A percentile compares a stretch with the other conserved stretches of the same genome.
These are phyloP conservation scores for Annona squamosa DNA, from an alignment of 164 flowering plant species.

Conservation along the genomic window DNA sequence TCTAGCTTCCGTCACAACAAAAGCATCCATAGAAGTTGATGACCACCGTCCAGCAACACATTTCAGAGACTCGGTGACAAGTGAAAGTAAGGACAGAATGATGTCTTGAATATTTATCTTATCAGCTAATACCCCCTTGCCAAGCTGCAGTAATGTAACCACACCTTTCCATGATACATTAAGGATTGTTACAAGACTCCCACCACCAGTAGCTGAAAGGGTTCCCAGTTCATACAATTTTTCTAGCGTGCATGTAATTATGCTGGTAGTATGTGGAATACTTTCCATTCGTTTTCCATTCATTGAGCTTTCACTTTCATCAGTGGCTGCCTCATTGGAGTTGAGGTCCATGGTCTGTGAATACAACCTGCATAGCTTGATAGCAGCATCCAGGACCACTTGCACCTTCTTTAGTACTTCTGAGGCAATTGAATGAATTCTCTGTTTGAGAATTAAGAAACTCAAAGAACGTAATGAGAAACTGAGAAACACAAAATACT, in stretches of 20 bases:
- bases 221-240: constrained; percentile 61
- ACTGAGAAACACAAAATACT: not conserved
- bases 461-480: not conserved
- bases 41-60: constrained; percentile 69
- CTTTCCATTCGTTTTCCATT: constrained; percentile 17
- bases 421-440: constrained; percentile 37
- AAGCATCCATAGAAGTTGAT: constrained; percentile 28
- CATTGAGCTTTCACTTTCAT: constrained; percentile 16
- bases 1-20: constrained; percentile 61
- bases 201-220: constrained; percentile 79
- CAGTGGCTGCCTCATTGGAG: constrained; percentile 11
- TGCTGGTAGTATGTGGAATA: constrained; percentile 31
- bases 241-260: constrained; percentile 42
- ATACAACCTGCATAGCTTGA: constrained; percentile 50
- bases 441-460: constrained; percentile 34
- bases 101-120: constrained; percentile 55
- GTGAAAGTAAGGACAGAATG: constrained; percentile 48
- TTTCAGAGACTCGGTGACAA: constrained; percentile 55
- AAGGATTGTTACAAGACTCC: constrained; percentile 63
- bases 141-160: constrained; percentile 72
- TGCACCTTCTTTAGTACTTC: constrained; percentile 58
- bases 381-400: constrained; percentile 42
- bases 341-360: constrained; percentile 41
- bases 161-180: constrained; percentile 97
- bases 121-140: constrained; percentile 42